Percentiles rank a stretch among this genome's conserved stretches.
Evolutionary conservation across 2,329 filamentous ascomycete genomes (phyloP).

Genomic region (Clarireedia monteithiana): DNA sequence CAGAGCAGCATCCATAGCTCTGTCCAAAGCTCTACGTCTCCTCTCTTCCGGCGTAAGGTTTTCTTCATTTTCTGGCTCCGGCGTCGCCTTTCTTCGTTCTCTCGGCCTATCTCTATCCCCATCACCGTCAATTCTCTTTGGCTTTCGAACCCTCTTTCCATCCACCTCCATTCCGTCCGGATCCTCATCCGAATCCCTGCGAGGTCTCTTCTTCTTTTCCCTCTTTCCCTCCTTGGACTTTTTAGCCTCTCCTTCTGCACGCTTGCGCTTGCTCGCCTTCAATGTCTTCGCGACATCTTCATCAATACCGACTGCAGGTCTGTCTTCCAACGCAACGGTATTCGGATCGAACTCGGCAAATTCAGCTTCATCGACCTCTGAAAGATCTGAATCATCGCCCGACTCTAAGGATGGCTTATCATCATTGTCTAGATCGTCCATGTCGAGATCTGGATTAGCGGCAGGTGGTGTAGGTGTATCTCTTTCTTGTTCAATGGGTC

Average conservation of each 20-base stretch:
- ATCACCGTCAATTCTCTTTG: slow-evolving; percentile 32
- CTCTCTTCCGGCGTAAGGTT: slow-evolving; percentile 77
- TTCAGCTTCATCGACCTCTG: slow-evolving; percentile 62
- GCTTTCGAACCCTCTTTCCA: slow-evolving; percentile 40
- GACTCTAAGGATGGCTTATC: slow-evolving; percentile 15
- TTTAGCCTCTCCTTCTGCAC: slow-evolving; percentile 56
- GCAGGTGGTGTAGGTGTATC: slow-evolving; percentile 17
- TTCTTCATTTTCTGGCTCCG: slow-evolving; percentile 66
- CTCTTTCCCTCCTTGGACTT: slow-evolving; percentile 61
- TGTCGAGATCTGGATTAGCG: slow-evolving; percentile 25
- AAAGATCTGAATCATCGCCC: slow-evolving; percentile 46
- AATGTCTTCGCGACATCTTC: slow-evolving; percentile 56
- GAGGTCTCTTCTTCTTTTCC: slow-evolving; percentile 61
- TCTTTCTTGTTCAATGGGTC: slow-evolving; percentile 18
- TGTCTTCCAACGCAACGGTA: slow-evolving; percentile 54
- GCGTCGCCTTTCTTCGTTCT: slow-evolving; percentile 36
- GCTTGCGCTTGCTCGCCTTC: slow-evolving; percentile 59
- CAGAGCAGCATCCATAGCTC: slow-evolving; percentile 79
- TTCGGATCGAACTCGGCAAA: slow-evolving; percentile 63
- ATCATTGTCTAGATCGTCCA: slow-evolving; percentile 23
- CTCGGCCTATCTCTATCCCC: slow-evolving; percentile 25
- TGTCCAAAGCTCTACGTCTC: slow-evolving; percentile 74
- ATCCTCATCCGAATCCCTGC: slow-evolving; percentile 38
- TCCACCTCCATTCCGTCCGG: slow-evolving; percentile 44
- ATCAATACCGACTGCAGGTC: slow-evolving; percentile 54